Conservation (phyloP, 139 green algal species). For the Chara braunii region DNA sequence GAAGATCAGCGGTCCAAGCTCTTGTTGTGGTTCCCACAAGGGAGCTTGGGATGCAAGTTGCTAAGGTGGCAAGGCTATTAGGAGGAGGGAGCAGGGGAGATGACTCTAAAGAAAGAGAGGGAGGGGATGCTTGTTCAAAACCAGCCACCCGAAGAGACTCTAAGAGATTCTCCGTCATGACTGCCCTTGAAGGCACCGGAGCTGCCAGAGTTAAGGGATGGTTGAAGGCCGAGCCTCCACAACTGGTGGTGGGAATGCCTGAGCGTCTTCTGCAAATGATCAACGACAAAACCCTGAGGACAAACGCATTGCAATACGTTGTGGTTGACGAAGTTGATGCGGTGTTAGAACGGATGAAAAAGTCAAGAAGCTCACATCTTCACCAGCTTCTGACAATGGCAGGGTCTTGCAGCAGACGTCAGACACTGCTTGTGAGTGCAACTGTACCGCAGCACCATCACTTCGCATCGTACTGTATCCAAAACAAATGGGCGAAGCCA, state of each 20-base stretch:
- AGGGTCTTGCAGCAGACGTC: constrained; percentile 4
- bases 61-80: constrained; percentile 19
- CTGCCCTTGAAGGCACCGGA: too few species aligned
- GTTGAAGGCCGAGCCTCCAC: constrained; percentile 32
- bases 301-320: constrained; percentile 13
- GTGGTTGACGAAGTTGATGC: constrained; percentile 37
- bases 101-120: too few species aligned
- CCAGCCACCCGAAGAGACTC: too few species aligned
- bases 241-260: constrained; percentile 28
- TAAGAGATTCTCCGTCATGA: too few species aligned
- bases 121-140: too few species aligned
- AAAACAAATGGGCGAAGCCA: constrained; percentile 32
- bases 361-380: constrained; percentile 10
- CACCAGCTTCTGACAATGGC: constrained; percentile 26
- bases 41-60: constrained; percentile 78
- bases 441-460: constrained; percentile 27
- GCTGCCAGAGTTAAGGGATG: too few species aligned
- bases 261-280: constrained; percentile 26
- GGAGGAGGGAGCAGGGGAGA: too few species aligned
- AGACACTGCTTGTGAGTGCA: constrained; percentile 27
- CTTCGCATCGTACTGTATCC: constrained; percentile 10
- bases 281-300: constrained; percentile 5
- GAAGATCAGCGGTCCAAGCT: constrained; percentile 43
- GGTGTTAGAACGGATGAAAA: constrained; percentile 8
- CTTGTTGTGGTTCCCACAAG: constrained; percentile 74